phyloP scores from a whole-genome alignment of 176 grass and related monocot genomes.

The Zizania latifolia region DNA sequence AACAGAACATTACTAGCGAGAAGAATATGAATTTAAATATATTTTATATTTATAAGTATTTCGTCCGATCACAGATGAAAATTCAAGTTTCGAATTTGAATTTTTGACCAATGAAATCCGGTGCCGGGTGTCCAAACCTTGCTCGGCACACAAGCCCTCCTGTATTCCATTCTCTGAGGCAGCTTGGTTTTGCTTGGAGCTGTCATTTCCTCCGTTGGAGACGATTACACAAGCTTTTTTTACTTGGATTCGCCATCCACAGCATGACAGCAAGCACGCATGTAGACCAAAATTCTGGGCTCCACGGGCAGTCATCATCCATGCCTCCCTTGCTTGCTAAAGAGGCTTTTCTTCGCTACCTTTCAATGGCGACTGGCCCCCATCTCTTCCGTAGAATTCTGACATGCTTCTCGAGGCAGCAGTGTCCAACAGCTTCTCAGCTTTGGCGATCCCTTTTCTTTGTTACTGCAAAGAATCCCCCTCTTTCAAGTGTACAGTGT shows the following conservation, averaged over 20 bases:
- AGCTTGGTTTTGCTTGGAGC: neutral
- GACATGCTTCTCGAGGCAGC: constrained; percentile 47
- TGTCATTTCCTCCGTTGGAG: neutral
- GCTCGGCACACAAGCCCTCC: no score
- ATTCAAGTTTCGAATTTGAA: no score
- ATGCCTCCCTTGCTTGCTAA: constrained; percentile 18
- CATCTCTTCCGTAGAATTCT: constrained; percentile 10
- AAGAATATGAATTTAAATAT: no score
- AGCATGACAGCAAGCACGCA: no score
- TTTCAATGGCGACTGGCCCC: neutral
- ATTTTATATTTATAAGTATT: no score
- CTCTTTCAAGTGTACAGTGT: no score
- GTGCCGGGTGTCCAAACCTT: no score
- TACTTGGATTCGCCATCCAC: neutral
- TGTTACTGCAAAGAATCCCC: no score
- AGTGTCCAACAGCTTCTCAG: constrained; percentile 30
- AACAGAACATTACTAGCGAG: no score
- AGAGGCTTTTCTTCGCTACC: constrained; percentile 25
- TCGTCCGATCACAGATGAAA: no score
- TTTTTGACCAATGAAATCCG: no score
- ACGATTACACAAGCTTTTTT: neutral
- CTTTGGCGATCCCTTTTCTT: constrained; percentile 42
- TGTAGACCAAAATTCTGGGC: neutral
- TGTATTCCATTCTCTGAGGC: no score
- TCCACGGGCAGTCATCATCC: constrained; percentile 45